phyloP scores from a whole-genome alignment of 2,329 filamentous ascomycete species.

The Phoma sp. region DNA sequence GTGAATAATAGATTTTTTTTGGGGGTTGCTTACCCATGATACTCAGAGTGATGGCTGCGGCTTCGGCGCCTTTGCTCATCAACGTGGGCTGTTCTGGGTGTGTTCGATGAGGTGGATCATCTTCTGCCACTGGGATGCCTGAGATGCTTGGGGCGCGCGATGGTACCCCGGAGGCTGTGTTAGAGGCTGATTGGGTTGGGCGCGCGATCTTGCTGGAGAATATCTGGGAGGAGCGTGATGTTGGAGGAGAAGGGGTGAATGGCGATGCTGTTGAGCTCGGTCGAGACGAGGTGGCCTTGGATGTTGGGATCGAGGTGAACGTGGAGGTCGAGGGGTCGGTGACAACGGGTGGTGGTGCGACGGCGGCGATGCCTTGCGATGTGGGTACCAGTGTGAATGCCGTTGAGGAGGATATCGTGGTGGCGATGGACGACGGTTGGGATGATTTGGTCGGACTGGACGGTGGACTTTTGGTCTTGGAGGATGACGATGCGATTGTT shows the following conservation, averaged over 20 bases:
- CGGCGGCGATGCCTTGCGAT: conserved; percentile 18
- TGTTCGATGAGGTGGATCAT: conserved; percentile 12
- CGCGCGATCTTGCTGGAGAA: conserved; percentile 10
- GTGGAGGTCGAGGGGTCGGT: conserved; percentile 7
- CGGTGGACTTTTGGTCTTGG: neutral
- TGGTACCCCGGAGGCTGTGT: neutral
- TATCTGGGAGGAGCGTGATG: neutral
- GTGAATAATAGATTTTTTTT: too few relatives aligned
- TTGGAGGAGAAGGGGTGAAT: neutral
- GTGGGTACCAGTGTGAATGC: conserved; percentile 11
- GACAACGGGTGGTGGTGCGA: conserved; percentile 16
- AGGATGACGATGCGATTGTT: neutral
- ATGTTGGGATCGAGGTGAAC: neutral
- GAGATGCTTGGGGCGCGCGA: neutral
- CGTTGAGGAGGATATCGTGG: neutral
- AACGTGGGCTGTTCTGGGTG: conserved; percentile 17
- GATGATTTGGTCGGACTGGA: neutral
- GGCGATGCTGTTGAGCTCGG: neutral
- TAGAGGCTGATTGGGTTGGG: conserved; percentile 1
- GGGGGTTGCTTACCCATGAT: conserved; percentile 33
- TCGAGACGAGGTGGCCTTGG: neutral
- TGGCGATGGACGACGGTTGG: neutral
- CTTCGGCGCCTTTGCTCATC: conserved; percentile 39
- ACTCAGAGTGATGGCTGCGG: conserved; percentile 39
- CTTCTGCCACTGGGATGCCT: neutral